Conservation (phyloP, 148 eudicot species). For the Gaultheria prostrata region DNA sequence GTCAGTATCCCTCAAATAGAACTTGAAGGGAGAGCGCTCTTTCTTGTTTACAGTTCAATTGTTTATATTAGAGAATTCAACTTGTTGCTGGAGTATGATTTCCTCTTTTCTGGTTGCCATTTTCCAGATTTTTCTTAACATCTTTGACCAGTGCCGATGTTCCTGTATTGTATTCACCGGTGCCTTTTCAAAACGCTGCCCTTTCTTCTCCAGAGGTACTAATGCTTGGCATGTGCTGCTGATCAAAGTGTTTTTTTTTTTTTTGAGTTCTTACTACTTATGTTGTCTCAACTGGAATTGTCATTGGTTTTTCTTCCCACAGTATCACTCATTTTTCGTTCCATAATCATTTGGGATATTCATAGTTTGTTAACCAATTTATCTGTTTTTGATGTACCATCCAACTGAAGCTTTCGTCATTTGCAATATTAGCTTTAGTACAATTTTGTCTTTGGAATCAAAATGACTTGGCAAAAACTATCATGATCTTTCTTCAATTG, state of each 20-base stretch:
- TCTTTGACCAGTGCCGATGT: conserved; percentile 69
- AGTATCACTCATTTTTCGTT: background rate
- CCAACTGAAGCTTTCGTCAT: background rate
- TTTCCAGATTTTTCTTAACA: conserved; percentile 53
- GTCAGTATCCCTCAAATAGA: background rate
- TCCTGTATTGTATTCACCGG: conserved; percentile 77
- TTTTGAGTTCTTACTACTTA: background rate
- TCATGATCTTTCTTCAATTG: background rate
- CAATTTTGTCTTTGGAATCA: background rate
- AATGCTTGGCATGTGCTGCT: background rate
- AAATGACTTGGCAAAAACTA: background rate
- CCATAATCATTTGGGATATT: background rate
- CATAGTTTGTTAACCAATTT: background rate
- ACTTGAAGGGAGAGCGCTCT: background rate
- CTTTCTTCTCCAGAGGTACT: conserved; percentile 82
- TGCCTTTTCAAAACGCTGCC: conserved; percentile 80
- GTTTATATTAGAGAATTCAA: background rate
- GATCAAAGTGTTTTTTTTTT: background rate
- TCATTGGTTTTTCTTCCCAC: background rate
- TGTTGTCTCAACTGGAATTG: background rate
- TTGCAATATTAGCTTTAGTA: background rate
- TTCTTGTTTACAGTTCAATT: background rate
- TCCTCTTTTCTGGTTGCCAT: conserved; percentile 15
- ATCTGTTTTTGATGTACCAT: background rate
- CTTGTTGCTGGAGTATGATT: background rate